These are phyloP conservation scores for Calcarisporium arbuscula DNA, from an alignment of 2,329 filamentous ascomycete genomes.

Conservation along the genomic window DNA sequence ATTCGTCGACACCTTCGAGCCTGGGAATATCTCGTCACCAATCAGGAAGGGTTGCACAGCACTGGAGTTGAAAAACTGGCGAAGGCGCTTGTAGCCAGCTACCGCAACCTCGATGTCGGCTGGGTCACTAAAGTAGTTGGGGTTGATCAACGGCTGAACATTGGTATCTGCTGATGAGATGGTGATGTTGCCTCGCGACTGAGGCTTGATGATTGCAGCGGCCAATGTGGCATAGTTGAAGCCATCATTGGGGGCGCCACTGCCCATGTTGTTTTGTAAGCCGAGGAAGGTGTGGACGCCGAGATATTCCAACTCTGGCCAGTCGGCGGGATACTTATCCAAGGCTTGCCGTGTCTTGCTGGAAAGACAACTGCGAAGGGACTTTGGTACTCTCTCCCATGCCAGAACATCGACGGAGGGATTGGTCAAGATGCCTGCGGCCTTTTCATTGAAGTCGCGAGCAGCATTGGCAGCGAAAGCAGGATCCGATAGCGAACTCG, in stretches of 20 bases:
- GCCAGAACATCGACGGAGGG: background rate
- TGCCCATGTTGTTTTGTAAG: background rate
- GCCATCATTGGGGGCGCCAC: background rate
- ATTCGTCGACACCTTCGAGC: slow-evolving; percentile 31
- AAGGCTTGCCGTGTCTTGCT: background rate
- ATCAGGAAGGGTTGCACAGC: slow-evolving; percentile 22
- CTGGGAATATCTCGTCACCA: slow-evolving; percentile 30
- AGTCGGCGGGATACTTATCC: slow-evolving; percentile 1
- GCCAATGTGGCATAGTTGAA: background rate
- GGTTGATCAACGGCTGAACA: slow-evolving; percentile 33
- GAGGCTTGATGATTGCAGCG: slow-evolving; percentile 36
- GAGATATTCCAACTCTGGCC: background rate
- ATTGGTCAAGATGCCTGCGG: background rate
- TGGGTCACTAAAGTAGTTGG: slow-evolving; percentile 35
- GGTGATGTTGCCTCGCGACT: slow-evolving; percentile 51
- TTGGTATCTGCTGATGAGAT: slow-evolving; percentile 51
- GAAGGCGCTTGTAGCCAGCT: slow-evolving; percentile 31
- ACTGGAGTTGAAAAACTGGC: slow-evolving; percentile 24
- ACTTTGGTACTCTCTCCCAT: background rate
- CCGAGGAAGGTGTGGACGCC: background rate
- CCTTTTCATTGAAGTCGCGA: background rate
- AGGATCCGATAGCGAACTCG: slow-evolving; percentile 1
- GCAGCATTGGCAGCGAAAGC: background rate
- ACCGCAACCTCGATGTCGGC: slow-evolving; percentile 37
- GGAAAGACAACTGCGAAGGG: background rate